Evolutionary conservation across 2,329 filamentous ascomycete species (phyloP), one percentile per base, ranked within the genome.

Genomic region (Ophiosphaerella korrae): DNA sequence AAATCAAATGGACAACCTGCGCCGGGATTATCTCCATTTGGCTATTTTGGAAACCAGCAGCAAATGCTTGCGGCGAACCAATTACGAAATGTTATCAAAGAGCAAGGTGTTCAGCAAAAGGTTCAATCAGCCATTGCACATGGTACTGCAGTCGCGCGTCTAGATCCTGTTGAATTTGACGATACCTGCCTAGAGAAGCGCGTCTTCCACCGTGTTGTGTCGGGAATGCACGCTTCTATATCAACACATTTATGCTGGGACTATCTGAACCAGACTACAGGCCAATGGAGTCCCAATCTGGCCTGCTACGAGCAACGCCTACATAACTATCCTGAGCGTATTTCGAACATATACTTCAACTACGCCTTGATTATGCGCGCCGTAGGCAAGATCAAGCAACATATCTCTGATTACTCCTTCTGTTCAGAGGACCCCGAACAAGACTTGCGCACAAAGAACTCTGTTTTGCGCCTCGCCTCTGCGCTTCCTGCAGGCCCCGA

Each of bases 261-360:
- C 67, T 96, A 94, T 67, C 80, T 97, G 57, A 97, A 99, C 75
- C 92, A 97, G 77, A 92, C 89, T 1, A 97, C 93, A 0, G 94
- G 94, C 51, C 78, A 91, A 74, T 99, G 94, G 94, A 85, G 88
- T 42, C 92, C 92, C 21, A 99, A 99, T 67, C 74, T 96, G 46
- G 80, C 86, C 57, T 99, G 94, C 80, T 99, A 96, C 81, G 86
- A 89, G 69, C 79, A 86, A 31, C 86, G 94, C n/a, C 83, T 99
- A 13, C 90, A 96, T 74, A 80, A 82, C 18, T 85, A 89, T 71
- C 91, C 93, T 0, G 94, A 99, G 62, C 89, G 93, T 53, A 89
- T 99, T 68, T 94, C 92, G 62, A 99, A 99, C 74, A 82, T 99
- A 42, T 99, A 99, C 79, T 99, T 99, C 80, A 97, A 99, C 83